Evolutionary conservation across 2,329 filamentous ascomycete species (phyloP).

Genomic region (Cordyceps cicadae): DNA sequence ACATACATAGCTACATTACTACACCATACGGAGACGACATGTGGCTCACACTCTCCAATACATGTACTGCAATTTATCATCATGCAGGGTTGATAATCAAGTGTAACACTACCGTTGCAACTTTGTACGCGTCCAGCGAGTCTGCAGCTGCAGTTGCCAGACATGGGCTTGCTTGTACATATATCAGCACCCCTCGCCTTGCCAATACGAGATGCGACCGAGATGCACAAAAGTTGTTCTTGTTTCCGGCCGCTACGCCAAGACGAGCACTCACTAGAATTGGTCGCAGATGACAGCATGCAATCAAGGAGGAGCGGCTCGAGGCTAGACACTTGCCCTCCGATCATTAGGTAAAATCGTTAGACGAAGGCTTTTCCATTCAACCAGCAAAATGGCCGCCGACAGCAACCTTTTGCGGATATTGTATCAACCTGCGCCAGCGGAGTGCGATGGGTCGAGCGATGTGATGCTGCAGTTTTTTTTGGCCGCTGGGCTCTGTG

Average conservation of each 20-base stretch:
- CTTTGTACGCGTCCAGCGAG: too few relatives aligned
- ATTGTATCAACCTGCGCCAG: background rate
- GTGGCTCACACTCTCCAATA: too few relatives aligned
- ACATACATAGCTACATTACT: too few relatives aligned
- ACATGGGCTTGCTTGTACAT: too few relatives aligned
- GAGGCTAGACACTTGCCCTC: background rate
- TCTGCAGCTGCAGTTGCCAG: too few relatives aligned
- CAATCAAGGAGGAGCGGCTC: background rate
- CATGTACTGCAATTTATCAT: too few relatives aligned
- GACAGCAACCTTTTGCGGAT: background rate
- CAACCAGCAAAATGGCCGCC: background rate
- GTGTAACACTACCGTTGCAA: too few relatives aligned
- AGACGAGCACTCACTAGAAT: background rate
- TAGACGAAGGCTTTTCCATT: background rate
- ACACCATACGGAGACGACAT: too few relatives aligned
- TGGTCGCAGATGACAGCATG: background rate
- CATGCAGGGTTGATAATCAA: too few relatives aligned
- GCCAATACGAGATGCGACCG: too few relatives aligned
- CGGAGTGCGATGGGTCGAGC: background rate
- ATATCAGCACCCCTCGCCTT: too few relatives aligned
- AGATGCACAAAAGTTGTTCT: too few relatives aligned
- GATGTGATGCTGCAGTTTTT: constrained; percentile 4
- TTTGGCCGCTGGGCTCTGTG: background rate
- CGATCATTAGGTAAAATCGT: background rate
- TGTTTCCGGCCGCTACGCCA: background rate